phyloP scores from a whole-genome alignment of 73 alveolate genomes.

The Paramecium sonneborni region DNA sequence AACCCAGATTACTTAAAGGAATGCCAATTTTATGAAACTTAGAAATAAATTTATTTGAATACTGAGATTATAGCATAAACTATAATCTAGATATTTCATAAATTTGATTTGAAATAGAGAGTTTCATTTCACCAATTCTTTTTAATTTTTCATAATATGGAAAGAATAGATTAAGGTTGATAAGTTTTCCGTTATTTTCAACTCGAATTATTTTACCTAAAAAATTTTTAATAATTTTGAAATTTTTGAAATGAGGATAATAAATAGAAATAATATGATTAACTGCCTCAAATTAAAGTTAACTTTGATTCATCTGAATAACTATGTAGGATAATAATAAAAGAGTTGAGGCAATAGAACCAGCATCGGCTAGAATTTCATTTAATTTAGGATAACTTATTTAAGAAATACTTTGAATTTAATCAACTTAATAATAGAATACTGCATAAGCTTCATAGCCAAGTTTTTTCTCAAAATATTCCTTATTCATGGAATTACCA shows the following conservation, averaged over 20 bases:
- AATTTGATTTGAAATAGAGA: neutral
- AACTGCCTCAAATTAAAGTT: neutral
- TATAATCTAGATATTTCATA: slow-evolving; percentile 16
- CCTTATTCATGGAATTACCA: neutral
- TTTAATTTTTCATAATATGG: neutral
- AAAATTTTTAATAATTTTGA: neutral
- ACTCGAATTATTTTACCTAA: slow-evolving; percentile 28
- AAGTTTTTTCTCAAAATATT: neutral
- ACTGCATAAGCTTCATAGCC: neutral
- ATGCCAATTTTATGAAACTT: neutral
- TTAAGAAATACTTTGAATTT: neutral
- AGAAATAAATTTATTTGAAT: neutral
- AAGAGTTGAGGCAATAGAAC: slow-evolving; percentile 20
- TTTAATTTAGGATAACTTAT: neutral
- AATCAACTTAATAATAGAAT: neutral
- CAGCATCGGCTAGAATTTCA: slow-evolving; percentile 27
- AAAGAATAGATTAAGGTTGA: neutral
- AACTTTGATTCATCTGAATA: neutral
- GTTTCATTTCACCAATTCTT: slow-evolving; percentile 8
- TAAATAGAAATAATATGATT: neutral
- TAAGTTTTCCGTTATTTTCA: neutral
- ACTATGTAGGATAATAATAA: slow-evolving; percentile 26
- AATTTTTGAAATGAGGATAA: slow-evolving; percentile 24
- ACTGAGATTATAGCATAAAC: neutral
- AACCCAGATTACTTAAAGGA: neutral